Evolutionary conservation across 2,329 filamentous ascomycete genomes (phyloP).

Genomic region (Aspergillus sp.): DNA sequence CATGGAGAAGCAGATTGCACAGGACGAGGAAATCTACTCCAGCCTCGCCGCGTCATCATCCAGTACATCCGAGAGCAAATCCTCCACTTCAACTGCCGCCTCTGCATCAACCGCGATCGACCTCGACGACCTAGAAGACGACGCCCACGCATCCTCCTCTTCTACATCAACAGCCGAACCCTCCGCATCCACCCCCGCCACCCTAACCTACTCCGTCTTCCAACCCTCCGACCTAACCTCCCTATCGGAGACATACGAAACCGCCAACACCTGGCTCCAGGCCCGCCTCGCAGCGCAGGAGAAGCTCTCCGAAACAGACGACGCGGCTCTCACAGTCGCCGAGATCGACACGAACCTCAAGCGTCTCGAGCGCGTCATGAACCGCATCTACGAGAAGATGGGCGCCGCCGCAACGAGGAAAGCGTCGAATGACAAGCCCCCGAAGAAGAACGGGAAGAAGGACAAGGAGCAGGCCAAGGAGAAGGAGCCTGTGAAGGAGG

Average conservation of each 20-base stretch:
- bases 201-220: slow-evolving; percentile 70
- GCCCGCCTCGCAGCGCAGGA: slow-evolving; percentile 73
- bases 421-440: slow-evolving; percentile 22
- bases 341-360: slow-evolving; percentile 72
- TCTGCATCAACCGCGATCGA: slow-evolving; percentile 36
- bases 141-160: slow-evolving; percentile 51
- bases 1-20: slow-evolving; percentile 74
- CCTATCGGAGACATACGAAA: slow-evolving; percentile 66
- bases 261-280: slow-evolving; percentile 73
- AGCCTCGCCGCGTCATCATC: slow-evolving; percentile 52
- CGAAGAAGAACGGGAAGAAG: slow-evolving; percentile 34
- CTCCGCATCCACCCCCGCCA: slow-evolving; percentile 40
- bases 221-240: slow-evolving; percentile 71
- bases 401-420: slow-evolving; percentile 47
- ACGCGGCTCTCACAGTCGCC: slow-evolving; percentile 74
- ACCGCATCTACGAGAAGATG: slow-evolving; percentile 47
- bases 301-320: slow-evolving; percentile 69
- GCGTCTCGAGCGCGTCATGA: slow-evolving; percentile 63
- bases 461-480: slow-evolving; percentile 29
- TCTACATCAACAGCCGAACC: slow-evolving; percentile 40
- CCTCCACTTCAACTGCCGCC: slow-evolving; percentile 46
- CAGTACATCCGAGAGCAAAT: slow-evolving; percentile 42
- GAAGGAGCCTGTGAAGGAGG: slow-evolving; percentile 21
- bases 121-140: slow-evolving; percentile 80
- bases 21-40: slow-evolving; percentile 65